Percentiles rank a stretch among this genome's conserved stretches.
phyloP scores from a whole-genome alignment of 257 asterid species.

The Solanum sejunctum region DNA sequence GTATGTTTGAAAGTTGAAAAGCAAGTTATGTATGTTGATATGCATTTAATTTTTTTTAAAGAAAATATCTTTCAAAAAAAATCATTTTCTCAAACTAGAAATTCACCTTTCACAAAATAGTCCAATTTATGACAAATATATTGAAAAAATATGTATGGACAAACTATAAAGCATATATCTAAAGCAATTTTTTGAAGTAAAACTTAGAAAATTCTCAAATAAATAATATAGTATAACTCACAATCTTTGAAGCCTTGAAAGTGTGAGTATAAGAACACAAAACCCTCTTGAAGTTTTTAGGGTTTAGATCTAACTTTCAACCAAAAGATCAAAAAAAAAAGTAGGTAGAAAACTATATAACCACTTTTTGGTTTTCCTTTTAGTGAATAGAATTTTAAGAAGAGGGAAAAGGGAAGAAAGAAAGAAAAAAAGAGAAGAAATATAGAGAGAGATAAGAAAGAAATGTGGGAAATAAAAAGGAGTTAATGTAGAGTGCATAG shows the following conservation, averaged over 20 bases:
- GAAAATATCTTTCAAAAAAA: not conserved
- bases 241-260: not conserved
- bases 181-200: not conserved
- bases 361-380: not conserved
- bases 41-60: not conserved
- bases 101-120: too few species aligned
- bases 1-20: not conserved
- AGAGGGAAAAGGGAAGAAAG: constrained; percentile 1
- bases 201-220: not conserved
- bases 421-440: not conserved
- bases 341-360: not conserved
- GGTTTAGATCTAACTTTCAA: not conserved
- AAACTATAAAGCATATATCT: not conserved
- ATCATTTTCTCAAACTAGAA: not conserved
- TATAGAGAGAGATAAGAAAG: not conserved
- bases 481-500: constrained; percentile 66
- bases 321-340: not conserved
- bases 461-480: constrained; percentile 16
- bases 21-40: not conserved
- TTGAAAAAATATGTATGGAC: not conserved
- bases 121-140: not conserved
- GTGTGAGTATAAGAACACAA: not conserved
- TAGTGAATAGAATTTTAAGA: constrained; percentile 55
- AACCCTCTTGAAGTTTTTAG: not conserved
- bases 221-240: not conserved